Percentiles rank a stretch among this genome's conserved stretches.
These are phyloP conservation scores for Aspergillus fijiensis DNA, from an alignment of 2,329 filamentous ascomycete species.

Conservation along the genomic window DNA sequence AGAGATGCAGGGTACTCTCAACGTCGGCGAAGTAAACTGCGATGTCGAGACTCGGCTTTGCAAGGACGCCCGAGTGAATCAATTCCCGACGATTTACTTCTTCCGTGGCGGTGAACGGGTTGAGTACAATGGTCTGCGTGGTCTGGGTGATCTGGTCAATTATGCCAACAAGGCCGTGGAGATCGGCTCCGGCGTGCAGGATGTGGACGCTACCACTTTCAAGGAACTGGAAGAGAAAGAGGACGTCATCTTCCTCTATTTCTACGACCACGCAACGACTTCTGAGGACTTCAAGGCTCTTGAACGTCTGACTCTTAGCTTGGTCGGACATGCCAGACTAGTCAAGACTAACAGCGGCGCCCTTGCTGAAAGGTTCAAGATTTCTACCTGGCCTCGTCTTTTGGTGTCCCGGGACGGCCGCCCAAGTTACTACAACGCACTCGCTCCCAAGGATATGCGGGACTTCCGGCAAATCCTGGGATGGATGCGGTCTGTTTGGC, in stretches of 20 bases:
- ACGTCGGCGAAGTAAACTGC: slow-evolving; percentile 95
- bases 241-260: slow-evolving; percentile 95
- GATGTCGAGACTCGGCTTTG: slow-evolving; percentile 83
- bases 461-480: slow-evolving; percentile 75
- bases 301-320: slow-evolving; percentile 78
- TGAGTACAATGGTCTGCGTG: slow-evolving; percentile 89
- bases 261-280: slow-evolving; percentile 94
- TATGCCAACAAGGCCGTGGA: slow-evolving; percentile 86
- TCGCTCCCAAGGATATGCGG: slow-evolving; percentile 89
- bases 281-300: slow-evolving; percentile 87
- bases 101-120: slow-evolving; percentile 89
- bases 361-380: slow-evolving; percentile 82
- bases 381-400: slow-evolving; percentile 93
- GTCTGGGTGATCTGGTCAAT: slow-evolving; percentile 82
- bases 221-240: slow-evolving; percentile 85
- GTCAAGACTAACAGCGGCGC: slow-evolving; percentile 83
- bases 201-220: slow-evolving; percentile 75
- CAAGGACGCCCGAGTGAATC: slow-evolving; percentile 78
- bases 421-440: slow-evolving; percentile 82
- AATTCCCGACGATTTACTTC: slow-evolving; percentile 87
- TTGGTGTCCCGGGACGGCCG: slow-evolving; percentile 86
- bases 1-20: slow-evolving; percentile 85
- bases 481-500: slow-evolving; percentile 97
- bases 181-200: slow-evolving; percentile 70
- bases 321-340: slow-evolving; percentile 87